Evolutionary conservation across 2,329 filamentous ascomycete species (phyloP).

Genomic region (Coniella lustricola): DNA sequence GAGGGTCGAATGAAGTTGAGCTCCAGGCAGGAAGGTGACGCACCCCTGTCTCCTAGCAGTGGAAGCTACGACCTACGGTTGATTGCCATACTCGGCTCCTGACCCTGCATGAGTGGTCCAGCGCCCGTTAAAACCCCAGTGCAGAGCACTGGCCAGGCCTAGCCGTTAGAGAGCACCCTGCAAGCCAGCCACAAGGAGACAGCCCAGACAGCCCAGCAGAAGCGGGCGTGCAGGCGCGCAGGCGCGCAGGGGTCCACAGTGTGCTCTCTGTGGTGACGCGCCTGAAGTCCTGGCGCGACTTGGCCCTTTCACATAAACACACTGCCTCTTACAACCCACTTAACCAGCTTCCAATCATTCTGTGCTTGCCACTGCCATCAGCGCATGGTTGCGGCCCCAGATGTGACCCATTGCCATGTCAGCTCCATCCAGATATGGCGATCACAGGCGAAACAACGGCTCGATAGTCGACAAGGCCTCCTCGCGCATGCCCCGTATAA

Average conservation of each 20-base stretch:
- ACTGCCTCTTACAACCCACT: not conserved
- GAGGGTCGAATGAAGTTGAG: constrained; percentile 1
- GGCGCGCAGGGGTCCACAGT: not conserved
- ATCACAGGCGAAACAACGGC: constrained; percentile 21
- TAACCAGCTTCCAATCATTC: not conserved
- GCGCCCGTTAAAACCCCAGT: not conserved
- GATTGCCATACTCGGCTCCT: not conserved
- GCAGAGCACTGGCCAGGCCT: constrained; percentile 1
- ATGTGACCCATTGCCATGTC: constrained; percentile 24
- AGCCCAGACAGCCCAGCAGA: no score
- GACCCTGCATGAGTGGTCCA: not conserved
- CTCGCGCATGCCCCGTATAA: constrained; percentile 19
- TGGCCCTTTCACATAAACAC: constrained; percentile 7
- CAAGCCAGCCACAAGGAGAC: no score
- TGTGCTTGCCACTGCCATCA: constrained; percentile 4
- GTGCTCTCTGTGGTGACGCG: constrained; percentile 8
- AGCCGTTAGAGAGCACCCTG: not conserved
- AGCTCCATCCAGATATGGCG: constrained; percentile 21
- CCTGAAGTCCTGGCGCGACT: constrained; percentile 6
- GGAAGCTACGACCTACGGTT: not conserved
- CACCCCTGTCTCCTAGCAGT: constrained; percentile 3
- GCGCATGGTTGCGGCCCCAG: constrained; percentile 12
- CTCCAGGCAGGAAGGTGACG: constrained; percentile 22
- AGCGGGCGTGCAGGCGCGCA: no score
- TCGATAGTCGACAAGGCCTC: constrained; percentile 15